Evolutionary conservation across 441 rosid genomes (phyloP).

Genomic region (Geranium incanum): DNA sequence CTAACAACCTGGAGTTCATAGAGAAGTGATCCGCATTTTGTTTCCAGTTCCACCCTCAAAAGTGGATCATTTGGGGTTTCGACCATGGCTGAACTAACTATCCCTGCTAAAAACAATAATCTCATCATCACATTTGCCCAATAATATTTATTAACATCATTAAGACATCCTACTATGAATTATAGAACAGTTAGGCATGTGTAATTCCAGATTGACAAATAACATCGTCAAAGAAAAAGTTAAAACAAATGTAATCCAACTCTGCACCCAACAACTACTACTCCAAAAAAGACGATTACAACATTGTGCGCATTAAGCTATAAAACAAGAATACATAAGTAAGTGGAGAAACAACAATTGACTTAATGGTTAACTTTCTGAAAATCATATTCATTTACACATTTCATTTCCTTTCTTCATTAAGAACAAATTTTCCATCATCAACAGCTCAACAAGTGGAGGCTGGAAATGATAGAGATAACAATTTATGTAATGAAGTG

Average conservation of each 20-base stretch:
- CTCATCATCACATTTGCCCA: background rate
- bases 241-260: background rate
- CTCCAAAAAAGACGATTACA: background rate
- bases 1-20: slow-evolving; percentile 31
- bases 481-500: background rate
- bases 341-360: background rate
- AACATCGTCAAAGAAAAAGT: background rate
- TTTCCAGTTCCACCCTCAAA: slow-evolving; percentile 62
- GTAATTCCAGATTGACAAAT: background rate
- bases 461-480: background rate
- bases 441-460: background rate
- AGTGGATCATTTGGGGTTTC: slow-evolving; percentile 41
- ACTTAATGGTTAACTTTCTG: background rate
- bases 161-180: background rate
- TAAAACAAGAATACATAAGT: background rate
- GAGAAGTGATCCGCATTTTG: slow-evolving; percentile 63
- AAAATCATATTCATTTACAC: background rate
- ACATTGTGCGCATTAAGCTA: background rate
- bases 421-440: background rate
- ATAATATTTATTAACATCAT: background rate
- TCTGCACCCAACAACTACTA: background rate
- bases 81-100: slow-evolving; percentile 37
- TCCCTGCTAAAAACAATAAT: slow-evolving; percentile 17
- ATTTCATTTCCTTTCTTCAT: background rate
- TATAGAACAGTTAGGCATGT: background rate